These are phyloP conservation scores for Pichia cabralensis DNA, from an alignment of 805 yeast species.

Conservation along the genomic window DNA sequence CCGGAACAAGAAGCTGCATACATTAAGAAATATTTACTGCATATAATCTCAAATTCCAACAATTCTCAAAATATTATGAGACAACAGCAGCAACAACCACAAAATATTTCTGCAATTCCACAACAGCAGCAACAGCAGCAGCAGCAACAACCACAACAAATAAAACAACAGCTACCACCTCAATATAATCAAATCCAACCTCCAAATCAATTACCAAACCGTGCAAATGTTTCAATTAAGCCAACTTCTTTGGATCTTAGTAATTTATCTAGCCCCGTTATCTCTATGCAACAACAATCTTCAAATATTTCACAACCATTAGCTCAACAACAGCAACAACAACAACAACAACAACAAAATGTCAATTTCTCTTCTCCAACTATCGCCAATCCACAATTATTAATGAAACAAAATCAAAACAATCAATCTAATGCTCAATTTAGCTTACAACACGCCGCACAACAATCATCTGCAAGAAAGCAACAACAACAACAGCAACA, in stretches of 20 bases:
- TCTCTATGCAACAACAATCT: conserved; percentile 4
- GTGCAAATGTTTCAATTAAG: too few species aligned
- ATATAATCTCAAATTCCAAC: conserved; percentile 17
- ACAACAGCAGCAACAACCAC: conserved; percentile 13
- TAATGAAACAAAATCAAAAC: not conserved
- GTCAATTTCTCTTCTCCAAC: not conserved
- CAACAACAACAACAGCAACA: conserved; percentile 8
- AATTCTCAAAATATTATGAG: conserved; percentile 3
- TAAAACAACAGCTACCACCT: not conserved
- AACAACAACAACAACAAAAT: too few species aligned
- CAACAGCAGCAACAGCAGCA: conserved; percentile 2
- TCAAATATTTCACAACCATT: conserved; percentile 9
- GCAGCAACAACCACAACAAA: conserved; percentile 11
- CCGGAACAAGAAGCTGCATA: conserved; percentile 28
- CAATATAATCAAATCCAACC: too few species aligned
- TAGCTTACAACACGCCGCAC: conserved; percentile 4
- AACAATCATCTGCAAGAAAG: conserved; percentile 4
- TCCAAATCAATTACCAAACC: too few species aligned
- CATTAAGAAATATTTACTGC: conserved; percentile 25
- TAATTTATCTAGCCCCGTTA: conserved; percentile 3
- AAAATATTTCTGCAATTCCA: not conserved
- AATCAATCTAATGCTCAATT: conserved; percentile 1
- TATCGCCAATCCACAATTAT: conserved; percentile 5
- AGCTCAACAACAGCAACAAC: conserved; percentile 5
- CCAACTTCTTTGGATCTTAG: conserved; percentile 1